Evolutionary conservation across 768 basidiomycete species (phyloP), one percentile per base, ranked within the genome.

Genomic region (Naganishia onofrii): DNA sequence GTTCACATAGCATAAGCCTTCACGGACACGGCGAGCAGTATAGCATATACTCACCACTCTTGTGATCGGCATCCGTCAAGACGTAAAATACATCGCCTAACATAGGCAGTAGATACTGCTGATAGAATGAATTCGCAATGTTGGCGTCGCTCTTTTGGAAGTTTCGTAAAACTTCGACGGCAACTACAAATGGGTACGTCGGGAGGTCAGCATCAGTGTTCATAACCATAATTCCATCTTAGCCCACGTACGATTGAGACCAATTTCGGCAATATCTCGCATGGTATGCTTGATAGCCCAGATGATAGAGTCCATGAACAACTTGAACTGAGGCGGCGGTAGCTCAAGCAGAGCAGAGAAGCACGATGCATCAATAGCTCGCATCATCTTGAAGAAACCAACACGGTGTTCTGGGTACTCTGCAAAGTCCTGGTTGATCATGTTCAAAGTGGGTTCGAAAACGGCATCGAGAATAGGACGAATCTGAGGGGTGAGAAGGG

Each of bases 201-300:
- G 32, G 29, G 26, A 3, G 10, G 42, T 36, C 29, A 56, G 34
- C 42, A 51, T 53, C 56, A 42, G 28, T 53, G 1, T 2, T 3
- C 17, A 21, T 28, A 58, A 2, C 13, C 4, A 26, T 4, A 17
- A 46, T 46, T 46, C 44, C 13, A 3, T 5, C 32, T 26, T 6
- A 44, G 0, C 34, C 7, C 15, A 75, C 80, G 69, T 70, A 81
- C 82, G 79, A 73, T 81, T 82, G 42, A 84, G 70, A 26, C 84
- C 84, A 52, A 89, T 91, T 78, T 98, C 95, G 5, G 93, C 92
- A 72, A 99, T 96, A 81, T 98, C 95, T 67, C 95, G 87, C 92
- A 96, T 93, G 19, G 92, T 97, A 83, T 99, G 96, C 82, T 99
- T 99, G 84, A 97, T 95, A n/a, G 93, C 95, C 95, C 96, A 99